A percentile compares a stretch with the other conserved stretches of the same genome.
These are phyloP conservation scores for Beta corolliflora DNA, from an alignment of 179 eudicot genomes.

Conservation along the genomic window DNA sequence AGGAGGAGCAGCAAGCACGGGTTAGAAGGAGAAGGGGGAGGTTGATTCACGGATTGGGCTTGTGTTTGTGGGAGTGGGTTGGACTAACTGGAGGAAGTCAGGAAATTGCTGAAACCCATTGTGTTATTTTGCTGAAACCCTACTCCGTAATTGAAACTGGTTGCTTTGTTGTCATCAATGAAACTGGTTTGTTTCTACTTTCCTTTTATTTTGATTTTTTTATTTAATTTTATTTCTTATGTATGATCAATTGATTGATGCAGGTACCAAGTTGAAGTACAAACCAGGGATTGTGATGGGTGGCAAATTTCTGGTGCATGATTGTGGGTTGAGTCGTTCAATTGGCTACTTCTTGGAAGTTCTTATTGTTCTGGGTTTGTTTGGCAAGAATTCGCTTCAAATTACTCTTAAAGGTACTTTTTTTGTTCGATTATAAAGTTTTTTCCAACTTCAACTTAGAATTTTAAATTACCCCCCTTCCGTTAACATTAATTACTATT, in stretches of 20 bases:
- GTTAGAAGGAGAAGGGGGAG: too few relatives aligned
- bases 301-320: constrained; percentile 66
- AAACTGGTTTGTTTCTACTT: constrained; percentile 54
- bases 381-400: constrained; percentile 74
- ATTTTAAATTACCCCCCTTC: too few relatives aligned
- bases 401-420: constrained; percentile 66
- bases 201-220: not conserved
- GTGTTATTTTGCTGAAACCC: too few relatives aligned
- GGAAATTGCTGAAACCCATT: too few relatives aligned
- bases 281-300: constrained; percentile 87
- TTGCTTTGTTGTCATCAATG: constrained; percentile 69
- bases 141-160: constrained; percentile 39
- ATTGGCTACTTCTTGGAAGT: constrained; percentile 91
- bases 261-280: constrained; percentile 91
- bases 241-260: not conserved
- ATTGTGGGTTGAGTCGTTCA: constrained; percentile 70
- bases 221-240: not conserved
- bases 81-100: too few relatives aligned
- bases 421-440: too few relatives aligned
- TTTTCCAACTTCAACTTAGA: too few relatives aligned
- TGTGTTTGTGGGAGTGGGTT: too few relatives aligned
- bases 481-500: too few relatives aligned
- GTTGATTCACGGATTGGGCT: too few relatives aligned
- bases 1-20: too few relatives aligned
- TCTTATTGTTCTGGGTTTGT: constrained; percentile 67